phyloP scores from a whole-genome alignment of 2,329 filamentous ascomycete species.

The Microthyrium microscopicum region DNA sequence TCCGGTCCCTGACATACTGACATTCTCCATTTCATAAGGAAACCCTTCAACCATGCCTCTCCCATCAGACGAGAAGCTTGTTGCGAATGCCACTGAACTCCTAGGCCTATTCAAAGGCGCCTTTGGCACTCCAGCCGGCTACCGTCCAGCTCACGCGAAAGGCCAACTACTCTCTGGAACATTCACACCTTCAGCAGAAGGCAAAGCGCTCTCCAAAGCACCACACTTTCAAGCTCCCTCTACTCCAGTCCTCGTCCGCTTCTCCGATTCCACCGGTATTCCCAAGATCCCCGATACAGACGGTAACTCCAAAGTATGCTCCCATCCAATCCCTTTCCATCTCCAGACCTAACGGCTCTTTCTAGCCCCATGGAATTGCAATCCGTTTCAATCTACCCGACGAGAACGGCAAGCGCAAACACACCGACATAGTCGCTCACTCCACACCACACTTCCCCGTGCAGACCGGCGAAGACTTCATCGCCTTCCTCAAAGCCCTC shows the following conservation, averaged over 20 bases:
- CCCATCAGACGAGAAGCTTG: slow-evolving; percentile 12
- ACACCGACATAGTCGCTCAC: slow-evolving; percentile 41
- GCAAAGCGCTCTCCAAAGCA: slow-evolving; percentile 28
- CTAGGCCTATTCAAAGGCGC: slow-evolving; percentile 14
- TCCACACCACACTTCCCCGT: slow-evolving; percentile 36
- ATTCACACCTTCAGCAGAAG: slow-evolving; percentile 32
- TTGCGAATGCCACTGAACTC: slow-evolving; percentile 17
- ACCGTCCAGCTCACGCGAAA: slow-evolving; percentile 35
- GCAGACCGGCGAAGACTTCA: slow-evolving; percentile 35
- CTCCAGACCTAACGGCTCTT: slow-evolving; percentile 31
- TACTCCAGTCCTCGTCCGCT: slow-evolving; percentile 32
- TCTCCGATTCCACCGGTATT: slow-evolving; percentile 35
- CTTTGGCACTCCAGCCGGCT: slow-evolving; percentile 13
- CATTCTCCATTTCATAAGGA: too few relatives aligned
- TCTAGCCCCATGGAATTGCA: slow-evolving; percentile 31
- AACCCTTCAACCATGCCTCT: slow-evolving; percentile 17
- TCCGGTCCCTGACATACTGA: too few relatives aligned
- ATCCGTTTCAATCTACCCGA: slow-evolving; percentile 30
- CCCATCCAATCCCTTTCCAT: slow-evolving; percentile 35
- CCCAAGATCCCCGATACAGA: slow-evolving; percentile 34
- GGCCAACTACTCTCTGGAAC: slow-evolving; percentile 34
- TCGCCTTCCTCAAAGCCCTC: slow-evolving; percentile 30
- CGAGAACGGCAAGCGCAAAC: slow-evolving; percentile 22
- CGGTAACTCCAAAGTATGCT: slow-evolving; percentile 30
- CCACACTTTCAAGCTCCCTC: slow-evolving; percentile 30